Evolutionary conservation across 352 stramenopile species (phyloP).

Genomic region (Globisporangium abappressorium): DNA sequence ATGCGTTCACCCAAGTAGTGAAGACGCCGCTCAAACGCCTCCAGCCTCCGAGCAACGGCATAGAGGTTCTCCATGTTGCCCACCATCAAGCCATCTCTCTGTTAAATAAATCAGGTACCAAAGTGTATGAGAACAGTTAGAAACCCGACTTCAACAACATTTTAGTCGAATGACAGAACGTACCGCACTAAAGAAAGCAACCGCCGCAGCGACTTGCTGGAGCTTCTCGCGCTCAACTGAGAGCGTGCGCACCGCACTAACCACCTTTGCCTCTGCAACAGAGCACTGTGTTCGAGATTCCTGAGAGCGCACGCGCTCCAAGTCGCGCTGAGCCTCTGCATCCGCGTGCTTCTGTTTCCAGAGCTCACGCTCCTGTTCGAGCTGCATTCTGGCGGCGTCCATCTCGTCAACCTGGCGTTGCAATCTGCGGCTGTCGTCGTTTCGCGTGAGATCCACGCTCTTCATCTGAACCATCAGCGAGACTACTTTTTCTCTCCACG

Average conservation of each 20-base stretch:
- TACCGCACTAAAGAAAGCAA: conserved; percentile 46
- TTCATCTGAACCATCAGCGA: conserved; percentile 56
- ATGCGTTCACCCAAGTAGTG: conserved; percentile 37
- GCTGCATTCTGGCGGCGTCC: conserved; percentile 14
- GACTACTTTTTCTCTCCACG: conserved; percentile 63
- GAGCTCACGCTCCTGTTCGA: conserved; percentile 35
- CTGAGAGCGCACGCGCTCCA: conserved; percentile 35
- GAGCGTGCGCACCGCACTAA: conserved; percentile 49
- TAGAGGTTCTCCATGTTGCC: conserved; percentile 45
- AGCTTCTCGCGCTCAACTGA: conserved; percentile 45
- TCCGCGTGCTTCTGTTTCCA: conserved; percentile 55
- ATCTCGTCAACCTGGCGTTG: conserved; percentile 14
- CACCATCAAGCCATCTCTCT: conserved; percentile 40
- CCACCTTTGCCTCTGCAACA: conserved; percentile 36
- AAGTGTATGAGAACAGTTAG: no score
- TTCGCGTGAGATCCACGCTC: conserved; percentile 28
- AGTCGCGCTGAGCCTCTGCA: conserved; percentile 56
- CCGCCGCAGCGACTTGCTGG: conserved; percentile 35
- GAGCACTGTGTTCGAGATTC: conserved; percentile 27
- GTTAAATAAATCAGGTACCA: not conserved
- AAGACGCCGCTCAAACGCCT: conserved; percentile 40
- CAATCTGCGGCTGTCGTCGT: conserved; percentile 13
- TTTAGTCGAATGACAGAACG: not conserved
- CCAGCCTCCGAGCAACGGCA: conserved; percentile 26
- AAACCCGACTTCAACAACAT: no score